Conservation (phyloP, 2,329 filamentous ascomycete genomes). For the Intubia oerlemansii region DNA sequence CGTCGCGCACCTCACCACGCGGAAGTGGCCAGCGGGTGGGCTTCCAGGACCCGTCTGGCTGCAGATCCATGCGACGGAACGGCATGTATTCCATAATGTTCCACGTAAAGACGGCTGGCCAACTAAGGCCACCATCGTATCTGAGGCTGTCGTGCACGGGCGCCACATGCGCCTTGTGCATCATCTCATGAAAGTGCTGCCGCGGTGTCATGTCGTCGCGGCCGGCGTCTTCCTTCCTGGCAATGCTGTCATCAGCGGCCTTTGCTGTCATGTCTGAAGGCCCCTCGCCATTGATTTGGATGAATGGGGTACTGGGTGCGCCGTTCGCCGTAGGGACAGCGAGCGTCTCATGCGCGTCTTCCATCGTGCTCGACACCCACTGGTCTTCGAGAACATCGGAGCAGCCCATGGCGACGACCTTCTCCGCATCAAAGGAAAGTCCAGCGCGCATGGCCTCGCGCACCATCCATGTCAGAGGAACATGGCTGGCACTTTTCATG, state of each 20-base stretch:
- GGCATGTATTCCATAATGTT: conserved; percentile 66
- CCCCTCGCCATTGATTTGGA: too few species aligned
- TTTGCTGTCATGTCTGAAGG: too few species aligned
- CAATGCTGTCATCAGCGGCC: too few species aligned
- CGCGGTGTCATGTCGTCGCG: conserved; percentile 8
- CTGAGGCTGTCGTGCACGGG: conserved; percentile 50
- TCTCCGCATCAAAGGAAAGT: conserved; percentile 46
- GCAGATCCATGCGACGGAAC: conserved; percentile 62
- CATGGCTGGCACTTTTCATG: conserved; percentile 41
- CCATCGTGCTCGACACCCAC: conserved; percentile 11
- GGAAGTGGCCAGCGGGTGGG: conserved; percentile 65
- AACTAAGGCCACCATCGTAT: conserved; percentile 36
- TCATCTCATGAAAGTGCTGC: conserved; percentile 29
- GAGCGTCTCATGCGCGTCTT: conserved; percentile 7
- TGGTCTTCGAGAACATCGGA: conserved; percentile 18
- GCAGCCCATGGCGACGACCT: conserved; percentile 46
- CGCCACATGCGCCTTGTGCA: conserved; percentile 32
- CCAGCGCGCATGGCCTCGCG: conserved; percentile 38
- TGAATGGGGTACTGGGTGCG: too few species aligned
- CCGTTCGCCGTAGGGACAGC: neutral
- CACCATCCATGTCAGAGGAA: conserved; percentile 47
- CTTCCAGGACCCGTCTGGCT: conserved; percentile 52
- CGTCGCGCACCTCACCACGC: conserved; percentile 55
- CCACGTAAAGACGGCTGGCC: conserved; percentile 41
- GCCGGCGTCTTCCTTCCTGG: too few species aligned